phyloP scores from a whole-genome alignment of 495 filamentous ascomycete genomes.

The Talaromyces liani region DNA sequence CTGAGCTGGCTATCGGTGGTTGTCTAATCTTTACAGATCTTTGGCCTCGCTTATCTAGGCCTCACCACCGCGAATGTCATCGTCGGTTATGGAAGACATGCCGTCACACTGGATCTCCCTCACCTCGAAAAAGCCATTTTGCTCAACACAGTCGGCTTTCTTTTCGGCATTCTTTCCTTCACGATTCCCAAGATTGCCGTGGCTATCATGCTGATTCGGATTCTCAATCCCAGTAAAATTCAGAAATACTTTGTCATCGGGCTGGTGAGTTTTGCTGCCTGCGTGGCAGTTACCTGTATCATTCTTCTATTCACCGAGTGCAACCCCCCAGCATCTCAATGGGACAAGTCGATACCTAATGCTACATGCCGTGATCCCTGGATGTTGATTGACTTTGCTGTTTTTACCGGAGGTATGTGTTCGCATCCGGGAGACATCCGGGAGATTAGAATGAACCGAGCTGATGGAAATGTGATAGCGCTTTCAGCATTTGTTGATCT shows the following conservation, averaged over 20 bases:
- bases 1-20: neutral
- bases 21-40: conserved; percentile 3
- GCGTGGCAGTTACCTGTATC: conserved; percentile 18
- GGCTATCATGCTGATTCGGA: conserved; percentile 19
- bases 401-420: conserved; percentile 28
- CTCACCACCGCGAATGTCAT: conserved; percentile 14
- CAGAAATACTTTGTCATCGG: conserved; percentile 19
- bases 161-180: conserved; percentile 22
- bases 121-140: conserved; percentile 16
- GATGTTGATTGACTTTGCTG: conserved; percentile 30
- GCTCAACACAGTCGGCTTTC: conserved; percentile 16
- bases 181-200: conserved; percentile 24
- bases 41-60: conserved; percentile 17
- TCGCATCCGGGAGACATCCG: neutral
- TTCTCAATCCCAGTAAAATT: conserved; percentile 16
- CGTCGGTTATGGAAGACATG: conserved; percentile 17
- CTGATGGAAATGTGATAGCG: conserved; percentile 12
- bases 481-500: conserved; percentile 30
- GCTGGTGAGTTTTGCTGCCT: conserved; percentile 10
- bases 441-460: neutral
- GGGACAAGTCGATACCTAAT: conserved; percentile 16
- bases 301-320: conserved; percentile 24
- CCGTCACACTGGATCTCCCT: neutral
- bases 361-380: conserved; percentile 22
- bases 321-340: conserved; percentile 20